Base-by-base conservation (phyloP, 2,329 filamentous ascomycete species). In the Fusarium brachygibbosum region DNA sequence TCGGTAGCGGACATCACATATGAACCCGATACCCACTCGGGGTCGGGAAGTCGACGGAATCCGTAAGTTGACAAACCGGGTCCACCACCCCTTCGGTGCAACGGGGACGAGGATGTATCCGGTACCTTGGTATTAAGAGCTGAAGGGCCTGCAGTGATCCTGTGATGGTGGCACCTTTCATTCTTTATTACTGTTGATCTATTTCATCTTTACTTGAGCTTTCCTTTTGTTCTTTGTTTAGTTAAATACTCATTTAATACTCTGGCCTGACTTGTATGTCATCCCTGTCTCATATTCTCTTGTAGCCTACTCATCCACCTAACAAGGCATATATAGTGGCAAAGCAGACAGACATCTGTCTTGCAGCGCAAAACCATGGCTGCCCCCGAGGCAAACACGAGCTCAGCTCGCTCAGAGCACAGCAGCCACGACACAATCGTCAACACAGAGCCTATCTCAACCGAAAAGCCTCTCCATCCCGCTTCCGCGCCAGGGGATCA, bases 381-480 rank as follows among this genome's bases (percentile, higher is more conserved):
- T 55, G 57, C 51, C 11, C 51, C 48, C 16, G 58, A 68, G 25
- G 46, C 54, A 48, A 49, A 59, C 42, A 46, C 55, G 38, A 59
- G 52, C 44, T 49, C 64, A 23, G 32, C 52, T 17, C 59, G 55
- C 51, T 70, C 68, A 38, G 25, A 53, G 13, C 55, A 58, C 42
- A 67, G 68, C 45, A 70, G 68, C 35, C 67, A 61, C 49, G 68
- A 70, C 5, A 70, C 68, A 19, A 55, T 68, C 14, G 68, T 70
- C 45, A 54, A 66, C 35, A 51, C 38, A 23, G 68, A 70, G 5
- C 45, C 23, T 14, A 52, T 55, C 14, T 19, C 38, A 11, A 49
- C 31, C 67, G 67, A 70, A 52, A 70, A 70, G 10, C 44, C 65
- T 17, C 31, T 4, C 14, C 7, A 12, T 4, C 11, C 40, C 2